These are phyloP conservation scores for Fusarium succisae DNA, from an alignment of 2,329 filamentous ascomycete genomes.

Conservation along the genomic window DNA sequence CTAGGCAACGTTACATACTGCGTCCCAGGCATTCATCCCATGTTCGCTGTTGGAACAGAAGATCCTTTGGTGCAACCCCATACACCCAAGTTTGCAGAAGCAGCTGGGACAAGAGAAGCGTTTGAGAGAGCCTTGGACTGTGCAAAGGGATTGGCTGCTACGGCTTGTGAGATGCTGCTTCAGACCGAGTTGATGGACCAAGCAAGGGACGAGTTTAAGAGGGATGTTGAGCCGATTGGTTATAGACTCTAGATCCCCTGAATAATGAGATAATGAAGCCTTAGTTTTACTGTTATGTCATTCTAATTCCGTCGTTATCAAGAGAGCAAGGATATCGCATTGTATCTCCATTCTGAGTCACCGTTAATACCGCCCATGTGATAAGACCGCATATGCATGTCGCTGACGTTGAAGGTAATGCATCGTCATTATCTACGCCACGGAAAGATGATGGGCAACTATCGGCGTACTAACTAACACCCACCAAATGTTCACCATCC, in stretches of 20 bases:
- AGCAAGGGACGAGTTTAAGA: constrained; percentile 24
- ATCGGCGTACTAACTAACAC: not conserved
- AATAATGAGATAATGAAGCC: not conserved
- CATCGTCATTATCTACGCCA: not conserved
- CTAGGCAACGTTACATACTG: constrained; percentile 36
- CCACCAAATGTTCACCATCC: not conserved
- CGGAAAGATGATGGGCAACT: not conserved
- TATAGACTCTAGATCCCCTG: constrained; percentile 9
- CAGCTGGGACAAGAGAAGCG: constrained; percentile 26
- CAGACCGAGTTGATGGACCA: not conserved
- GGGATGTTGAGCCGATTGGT: constrained; percentile 6
- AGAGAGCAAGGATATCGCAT: not conserved
- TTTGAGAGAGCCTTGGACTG: constrained; percentile 31
- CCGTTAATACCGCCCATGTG: not conserved
- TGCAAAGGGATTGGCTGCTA: constrained; percentile 34
- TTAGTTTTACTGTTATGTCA: not conserved
- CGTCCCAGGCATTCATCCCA: constrained; percentile 36
- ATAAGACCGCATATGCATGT: not conserved
- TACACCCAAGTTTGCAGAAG: constrained; percentile 27
- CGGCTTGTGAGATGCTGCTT: constrained; percentile 22
- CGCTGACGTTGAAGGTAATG: not conserved
- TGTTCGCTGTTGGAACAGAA: constrained; percentile 34
- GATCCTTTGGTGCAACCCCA: constrained; percentile 33
- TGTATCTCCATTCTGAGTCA: not conserved
- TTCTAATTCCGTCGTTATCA: not conserved